These are phyloP conservation scores for Backusella sp. DNA, from an alignment of 192 early-diverging fungal species.

Conservation along the genomic window DNA sequence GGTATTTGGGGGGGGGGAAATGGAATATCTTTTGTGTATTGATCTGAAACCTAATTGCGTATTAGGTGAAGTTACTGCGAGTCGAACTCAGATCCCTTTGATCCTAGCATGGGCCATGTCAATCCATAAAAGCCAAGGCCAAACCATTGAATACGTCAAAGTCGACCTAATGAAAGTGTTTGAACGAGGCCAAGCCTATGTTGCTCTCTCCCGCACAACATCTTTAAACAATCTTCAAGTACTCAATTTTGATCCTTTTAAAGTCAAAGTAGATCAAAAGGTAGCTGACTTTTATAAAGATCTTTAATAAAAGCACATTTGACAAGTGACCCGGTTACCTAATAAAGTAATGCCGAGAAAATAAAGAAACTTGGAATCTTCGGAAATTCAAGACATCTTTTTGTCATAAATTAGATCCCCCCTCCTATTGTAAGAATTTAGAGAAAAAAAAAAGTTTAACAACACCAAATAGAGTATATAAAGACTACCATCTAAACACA, in stretches of 20 bases:
- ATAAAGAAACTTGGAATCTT: neutral
- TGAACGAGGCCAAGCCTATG: conserved; percentile 80
- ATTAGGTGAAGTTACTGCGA: conserved; percentile 1
- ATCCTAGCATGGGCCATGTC: conserved; percentile 80
- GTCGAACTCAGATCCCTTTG: conserved; percentile 59
- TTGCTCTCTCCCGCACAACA: conserved; percentile 74
- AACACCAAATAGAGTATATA: neutral
- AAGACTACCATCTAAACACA: neutral
- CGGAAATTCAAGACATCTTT: neutral
- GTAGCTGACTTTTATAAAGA: conserved; percentile 66
- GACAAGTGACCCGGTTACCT: neutral
- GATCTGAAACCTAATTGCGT: neutral
- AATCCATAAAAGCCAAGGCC: conserved; percentile 85
- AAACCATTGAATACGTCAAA: conserved; percentile 72
- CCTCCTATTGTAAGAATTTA: neutral
- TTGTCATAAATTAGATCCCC: neutral
- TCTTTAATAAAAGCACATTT: neutral
- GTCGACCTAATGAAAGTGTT: conserved; percentile 77
- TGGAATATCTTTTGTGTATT: neutral
- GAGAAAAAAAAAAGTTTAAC: neutral
- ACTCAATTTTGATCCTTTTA: conserved; percentile 56
- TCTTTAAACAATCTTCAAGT: conserved; percentile 66
- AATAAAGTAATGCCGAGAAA: neutral
- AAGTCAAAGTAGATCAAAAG: conserved; percentile 67
- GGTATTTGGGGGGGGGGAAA: neutral